Conservation (phyloP, 2,329 filamentous ascomycete species). For the Chaetomiaceae sp. region DNA sequence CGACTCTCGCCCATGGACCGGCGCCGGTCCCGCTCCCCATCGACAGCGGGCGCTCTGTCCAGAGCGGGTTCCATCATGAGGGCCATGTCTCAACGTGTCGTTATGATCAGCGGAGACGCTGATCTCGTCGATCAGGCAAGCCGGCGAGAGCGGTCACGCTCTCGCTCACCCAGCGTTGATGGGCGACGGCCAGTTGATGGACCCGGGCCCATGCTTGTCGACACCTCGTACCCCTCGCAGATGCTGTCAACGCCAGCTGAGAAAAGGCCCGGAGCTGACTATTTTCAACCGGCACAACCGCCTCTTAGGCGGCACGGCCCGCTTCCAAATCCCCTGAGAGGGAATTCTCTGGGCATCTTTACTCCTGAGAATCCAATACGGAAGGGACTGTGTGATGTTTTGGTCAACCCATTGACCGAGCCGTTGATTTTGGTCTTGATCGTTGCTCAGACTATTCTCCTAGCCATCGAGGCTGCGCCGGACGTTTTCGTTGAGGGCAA, state of each 20-base stretch:
- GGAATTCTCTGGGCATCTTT: conserved; percentile 81
- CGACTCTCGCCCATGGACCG: conserved; percentile 48
- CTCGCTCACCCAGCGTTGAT: conserved; percentile 48
- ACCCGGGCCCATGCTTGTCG: conserved; percentile 39
- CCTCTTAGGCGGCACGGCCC: conserved; percentile 30
- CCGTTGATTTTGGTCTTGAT: conserved; percentile 84
- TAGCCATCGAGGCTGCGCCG: conserved; percentile 75
- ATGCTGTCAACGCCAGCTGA: conserved; percentile 41
- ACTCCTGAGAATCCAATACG: conserved; percentile 71
- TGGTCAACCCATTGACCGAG: conserved; percentile 84
- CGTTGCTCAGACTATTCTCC: conserved; percentile 78
- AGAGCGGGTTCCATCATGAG: conserved; percentile 72
- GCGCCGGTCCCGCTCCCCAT: conserved; percentile 57
- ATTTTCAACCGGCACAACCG: conserved; percentile 30
- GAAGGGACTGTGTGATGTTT: conserved; percentile 69
- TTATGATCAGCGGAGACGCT: conserved; percentile 92
- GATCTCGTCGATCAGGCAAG: conserved; percentile 72
- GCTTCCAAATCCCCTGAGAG: conserved; percentile 73
- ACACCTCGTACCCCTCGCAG: conserved; percentile 51
- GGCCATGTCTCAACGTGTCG: conserved; percentile 92
- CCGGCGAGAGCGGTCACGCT: conserved; percentile 57
- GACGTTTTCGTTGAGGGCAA: conserved; percentile 63
- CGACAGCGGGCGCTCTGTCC: conserved; percentile 59
- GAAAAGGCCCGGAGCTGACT: conserved; percentile 33
- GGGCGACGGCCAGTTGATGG: conserved; percentile 46